These are phyloP conservation scores for Symbiotaphrina buchneri DNA, from an alignment of 495 filamentous ascomycete species.

Conservation along the genomic window DNA sequence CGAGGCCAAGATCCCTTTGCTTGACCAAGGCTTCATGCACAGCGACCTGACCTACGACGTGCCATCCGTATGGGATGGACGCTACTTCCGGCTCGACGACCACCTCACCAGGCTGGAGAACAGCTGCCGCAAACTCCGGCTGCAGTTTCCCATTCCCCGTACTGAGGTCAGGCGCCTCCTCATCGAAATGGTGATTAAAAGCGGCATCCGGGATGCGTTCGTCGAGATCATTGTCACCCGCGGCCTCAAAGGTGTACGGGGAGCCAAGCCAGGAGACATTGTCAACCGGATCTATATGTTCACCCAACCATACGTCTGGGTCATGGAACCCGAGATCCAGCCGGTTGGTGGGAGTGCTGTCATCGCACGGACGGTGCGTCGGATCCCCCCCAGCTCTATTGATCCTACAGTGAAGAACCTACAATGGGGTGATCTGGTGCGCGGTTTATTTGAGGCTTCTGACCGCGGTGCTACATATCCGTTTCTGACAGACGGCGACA, in stretches of 20 bases:
- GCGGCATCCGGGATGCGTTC: constrained; percentile 17
- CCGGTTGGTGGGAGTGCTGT: constrained; percentile 15
- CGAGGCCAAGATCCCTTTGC: constrained; percentile 16
- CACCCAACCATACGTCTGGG: constrained; percentile 16
- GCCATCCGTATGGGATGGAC: constrained; percentile 18
- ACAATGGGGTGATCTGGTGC: no score
- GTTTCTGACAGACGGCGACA: no score
- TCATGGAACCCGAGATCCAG: constrained; percentile 17
- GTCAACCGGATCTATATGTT: constrained; percentile 17
- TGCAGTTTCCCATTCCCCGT: constrained; percentile 13
- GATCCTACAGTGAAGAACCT: constrained; percentile 20
- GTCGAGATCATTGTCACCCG: constrained; percentile 20
- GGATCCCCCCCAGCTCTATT: constrained; percentile 13
- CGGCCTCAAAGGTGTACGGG: constrained; percentile 14
- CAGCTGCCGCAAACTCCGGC: constrained; percentile 15
- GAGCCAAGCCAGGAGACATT: constrained; percentile 9
- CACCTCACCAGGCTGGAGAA: constrained; percentile 14
- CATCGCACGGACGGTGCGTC: constrained; percentile 16
- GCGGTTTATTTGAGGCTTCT: no score
- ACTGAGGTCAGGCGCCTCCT: constrained; percentile 14
- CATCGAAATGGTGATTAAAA: constrained; percentile 14
- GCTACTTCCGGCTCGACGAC: constrained; percentile 18
- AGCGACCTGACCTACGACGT: constrained; percentile 21
- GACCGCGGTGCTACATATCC: no score
- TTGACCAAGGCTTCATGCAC: constrained; percentile 20